Evolutionary conservation across 352 stramenopile genomes (phyloP).

Genomic region (Pythium brachiatum): DNA sequence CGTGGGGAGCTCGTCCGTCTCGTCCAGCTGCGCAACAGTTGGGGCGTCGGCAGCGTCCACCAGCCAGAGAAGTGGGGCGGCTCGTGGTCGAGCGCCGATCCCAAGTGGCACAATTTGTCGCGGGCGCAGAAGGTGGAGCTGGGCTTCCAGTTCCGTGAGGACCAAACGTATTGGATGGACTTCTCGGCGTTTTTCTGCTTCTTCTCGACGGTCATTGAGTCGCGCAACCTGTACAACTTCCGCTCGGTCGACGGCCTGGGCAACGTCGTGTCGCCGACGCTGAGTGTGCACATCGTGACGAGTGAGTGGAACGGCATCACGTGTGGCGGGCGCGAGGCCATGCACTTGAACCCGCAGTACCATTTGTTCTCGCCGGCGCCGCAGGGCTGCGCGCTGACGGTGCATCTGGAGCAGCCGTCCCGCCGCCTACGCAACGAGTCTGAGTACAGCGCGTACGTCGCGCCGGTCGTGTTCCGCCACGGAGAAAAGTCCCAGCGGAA

Average conservation of each 20-base stretch:
- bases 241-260: conserved; percentile 55
- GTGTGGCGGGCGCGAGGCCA: conserved; percentile 67
- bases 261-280: conserved; percentile 51
- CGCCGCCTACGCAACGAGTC: conserved; percentile 68
- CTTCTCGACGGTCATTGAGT: conserved; percentile 75
- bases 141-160: conserved; percentile 78
- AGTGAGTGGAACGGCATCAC: conserved; percentile 84
- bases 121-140: conserved; percentile 70
- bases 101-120: conserved; percentile 71
- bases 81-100: conserved; percentile 65
- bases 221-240: conserved; percentile 85
- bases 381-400: conserved; percentile 43
- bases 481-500: conserved; percentile 64
- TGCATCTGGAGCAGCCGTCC: conserved; percentile 76
- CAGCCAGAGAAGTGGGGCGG: conserved; percentile 69
- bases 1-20: conserved; percentile 52
- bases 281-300: conserved; percentile 71
- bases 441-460: conserved; percentile 78
- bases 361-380: conserved; percentile 68
- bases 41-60: conserved; percentile 56
- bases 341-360: conserved; percentile 87
- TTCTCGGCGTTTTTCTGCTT: conserved; percentile 78
- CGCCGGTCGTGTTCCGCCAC: conserved; percentile 75
- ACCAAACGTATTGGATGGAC: conserved; percentile 82
- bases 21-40: conserved; percentile 81